Conservation (phyloP, 1,284 basidiomycete species). For the Fomitopsis betulina region DNA sequence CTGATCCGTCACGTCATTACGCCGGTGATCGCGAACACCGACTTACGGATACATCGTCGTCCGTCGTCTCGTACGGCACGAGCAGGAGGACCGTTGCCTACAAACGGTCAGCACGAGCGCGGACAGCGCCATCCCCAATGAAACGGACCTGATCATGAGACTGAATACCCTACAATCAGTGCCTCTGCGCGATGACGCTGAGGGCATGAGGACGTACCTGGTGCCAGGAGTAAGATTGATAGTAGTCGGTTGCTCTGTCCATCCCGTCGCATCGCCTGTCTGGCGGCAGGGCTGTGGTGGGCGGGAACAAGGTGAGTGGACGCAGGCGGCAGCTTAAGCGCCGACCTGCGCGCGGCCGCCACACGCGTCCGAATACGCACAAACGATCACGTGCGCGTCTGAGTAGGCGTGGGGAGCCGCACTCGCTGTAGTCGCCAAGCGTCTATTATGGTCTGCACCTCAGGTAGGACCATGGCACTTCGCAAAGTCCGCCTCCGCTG, state of each 20-base stretch:
- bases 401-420: background rate
- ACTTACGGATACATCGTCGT: slow-evolving; percentile 65
- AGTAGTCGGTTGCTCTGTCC: slow-evolving; percentile 29
- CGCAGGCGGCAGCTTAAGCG: background rate
- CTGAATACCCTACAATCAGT: slow-evolving; percentile 17
- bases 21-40: background rate
- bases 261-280: slow-evolving; percentile 13
- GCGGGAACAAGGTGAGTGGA: slow-evolving; percentile 7
- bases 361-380: slow-evolving; percentile 8
- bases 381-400: slow-evolving; percentile 10
- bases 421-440: no score
- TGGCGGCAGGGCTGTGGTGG: background rate
- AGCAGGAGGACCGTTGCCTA: slow-evolving; percentile 76
- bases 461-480: no score
- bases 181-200: background rate
- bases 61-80: slow-evolving; percentile 63
- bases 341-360: background rate
- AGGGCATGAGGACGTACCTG: slow-evolving; percentile 29
- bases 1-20: background rate
- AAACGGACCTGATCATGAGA: slow-evolving; percentile 39
- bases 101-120: slow-evolving; percentile 6
- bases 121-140: background rate
- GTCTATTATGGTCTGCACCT: no score
- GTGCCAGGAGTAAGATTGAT: slow-evolving; percentile 41
- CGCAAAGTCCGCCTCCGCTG: no score